Evolutionary conservation across 768 basidiomycete species (phyloP), one percentile per base, ranked within the genome.

Genomic region (Punctularia strigosozonata): DNA sequence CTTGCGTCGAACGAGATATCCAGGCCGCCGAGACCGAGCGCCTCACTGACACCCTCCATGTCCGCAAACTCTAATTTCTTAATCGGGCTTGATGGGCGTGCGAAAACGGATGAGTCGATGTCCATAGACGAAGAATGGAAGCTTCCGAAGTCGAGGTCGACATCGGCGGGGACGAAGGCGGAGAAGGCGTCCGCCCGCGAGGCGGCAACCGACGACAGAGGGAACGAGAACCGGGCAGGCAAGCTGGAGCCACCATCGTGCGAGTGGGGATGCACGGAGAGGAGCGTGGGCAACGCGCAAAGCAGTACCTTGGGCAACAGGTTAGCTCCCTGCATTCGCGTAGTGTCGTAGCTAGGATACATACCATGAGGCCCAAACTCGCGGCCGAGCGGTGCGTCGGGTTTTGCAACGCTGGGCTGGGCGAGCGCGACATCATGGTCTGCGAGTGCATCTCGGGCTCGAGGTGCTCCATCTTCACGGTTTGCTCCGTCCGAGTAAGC

Each of bases 1-100:
- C 64, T 67, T 33, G 79, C 61, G 46, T 86, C 83, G 48, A 87
- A 82, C 30, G 80, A 80, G 53, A 87, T 77, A 46, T 80, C 73
- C 38, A 86, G 60, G 31, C 69, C 73, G 40, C 68, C 69, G 31
- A 80, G 65, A 30, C 62, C 66, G 28, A 66, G 63, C 31, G 63
- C 66, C 31, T 64, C 59, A 10, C 28, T 15, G 15, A 15, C 38
- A 64, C 51, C 43, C 41, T 76, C 73, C 18, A 68, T 57, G 38
- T 69, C 68, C n/a, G 67, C 59, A 46, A 81, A 77, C 50, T 77
- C 77, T 24, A 75, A 71, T 49, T 71, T 74, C 37, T 63, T 66
- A 23, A 37, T 20, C 20, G n/a, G 14, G 20, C 37, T 38, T 26
- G 20, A 10, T 7, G 20, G 17, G 8, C 38, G 18, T 5, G 38